A percentile compares a stretch with the other conserved stretches of the same genome.
Evolutionary conservation across 495 filamentous ascomycete genomes (phyloP).

Genomic region (Aspergillus saccharolyticus): DNA sequence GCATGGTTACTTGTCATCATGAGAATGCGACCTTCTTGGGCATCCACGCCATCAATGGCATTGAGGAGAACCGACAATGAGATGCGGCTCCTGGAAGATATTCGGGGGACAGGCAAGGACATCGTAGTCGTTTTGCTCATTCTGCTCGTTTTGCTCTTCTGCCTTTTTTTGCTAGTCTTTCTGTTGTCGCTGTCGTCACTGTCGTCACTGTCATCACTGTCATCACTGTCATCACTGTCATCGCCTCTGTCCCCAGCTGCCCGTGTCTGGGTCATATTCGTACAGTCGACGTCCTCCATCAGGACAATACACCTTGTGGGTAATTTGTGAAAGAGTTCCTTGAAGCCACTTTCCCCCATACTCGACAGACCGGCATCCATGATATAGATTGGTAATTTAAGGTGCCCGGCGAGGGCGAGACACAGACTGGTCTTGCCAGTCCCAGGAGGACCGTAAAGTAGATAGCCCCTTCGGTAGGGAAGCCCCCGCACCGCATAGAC

Average conservation of each 20-base stretch:
- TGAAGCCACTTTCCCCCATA: constrained; percentile 61
- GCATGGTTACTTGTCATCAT: constrained; percentile 84
- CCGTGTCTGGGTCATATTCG: constrained; percentile 52
- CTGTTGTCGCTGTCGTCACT: background rate
- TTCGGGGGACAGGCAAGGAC: no score
- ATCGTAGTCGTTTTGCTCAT: background rate
- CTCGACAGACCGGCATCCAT: constrained; percentile 39
- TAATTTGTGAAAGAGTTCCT: constrained; percentile 60
- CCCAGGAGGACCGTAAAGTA: constrained; percentile 45
- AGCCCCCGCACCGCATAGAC: constrained; percentile 75
- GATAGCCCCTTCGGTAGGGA: constrained; percentile 45
- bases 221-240: constrained; percentile 1
- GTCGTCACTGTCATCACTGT: constrained; percentile 2
- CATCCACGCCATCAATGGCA: constrained; percentile 72
- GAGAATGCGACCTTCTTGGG: constrained; percentile 68
- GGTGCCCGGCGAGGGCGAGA: constrained; percentile 40
- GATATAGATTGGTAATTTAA: constrained; percentile 42
- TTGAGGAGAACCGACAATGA: constrained; percentile 74
- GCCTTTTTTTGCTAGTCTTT: background rate
- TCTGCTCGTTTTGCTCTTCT: background rate
- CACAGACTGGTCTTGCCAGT: constrained; percentile 51
- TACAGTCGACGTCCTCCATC: constrained; percentile 46
- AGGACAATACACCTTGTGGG: constrained; percentile 43
- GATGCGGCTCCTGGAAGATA: constrained; percentile 32
- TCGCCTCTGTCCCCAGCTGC: constrained; percentile 1